Base-by-base conservation (phyloP, 257 asterid species). In the Lavandula angustifolia region DNA sequence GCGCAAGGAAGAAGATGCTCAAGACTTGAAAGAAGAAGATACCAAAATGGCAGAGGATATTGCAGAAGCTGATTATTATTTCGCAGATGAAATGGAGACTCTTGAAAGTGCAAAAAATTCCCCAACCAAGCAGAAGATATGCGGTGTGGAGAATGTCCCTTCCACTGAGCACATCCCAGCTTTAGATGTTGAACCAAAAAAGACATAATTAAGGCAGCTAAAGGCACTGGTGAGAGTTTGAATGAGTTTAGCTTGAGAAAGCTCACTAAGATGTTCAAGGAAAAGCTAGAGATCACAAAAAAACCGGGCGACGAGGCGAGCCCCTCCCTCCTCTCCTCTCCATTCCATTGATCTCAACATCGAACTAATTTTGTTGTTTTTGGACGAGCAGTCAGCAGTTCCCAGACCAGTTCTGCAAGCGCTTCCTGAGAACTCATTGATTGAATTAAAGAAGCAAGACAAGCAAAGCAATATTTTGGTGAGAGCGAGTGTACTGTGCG, bases 331-430 rank as follows among this genome's bases (percentile, higher is more conserved):
- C 31, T 14, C 2, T 9, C 3, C 22, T 49, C 6, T 6, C 11
- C 11, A 9, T 7, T 7, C 1, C 3, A 8, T 40, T 40, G n/a
- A 2, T 40, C 9, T 40, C n/a, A 9, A 13, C 16, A 12, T 55
- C 38, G 9, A 52, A 27, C 17, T 52, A 8, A 34, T 7, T 3
- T 34, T 27, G 62, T 8, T 29, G 18, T 35, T 13, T 34, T 13
- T 51, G 47, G 22, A 53, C 5, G 53, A 56, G 50, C 67, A 76
- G 80, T 78, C 22, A 12, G 18, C 59, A 37, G 63, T 55, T 7
- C 59, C 57, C 11, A 69, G 95, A 74, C 73, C 71, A 67, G 92
- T 90, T 40, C 68, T 87, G 69, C 83, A 78, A 70, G 64, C 37
- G 5, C 73, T 87, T 34, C 68, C 85, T 0, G 85, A 76, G 54